Evolutionary conservation across 257 asterid genomes (phyloP).

Genomic region (Paraleonurus japonicus): DNA sequence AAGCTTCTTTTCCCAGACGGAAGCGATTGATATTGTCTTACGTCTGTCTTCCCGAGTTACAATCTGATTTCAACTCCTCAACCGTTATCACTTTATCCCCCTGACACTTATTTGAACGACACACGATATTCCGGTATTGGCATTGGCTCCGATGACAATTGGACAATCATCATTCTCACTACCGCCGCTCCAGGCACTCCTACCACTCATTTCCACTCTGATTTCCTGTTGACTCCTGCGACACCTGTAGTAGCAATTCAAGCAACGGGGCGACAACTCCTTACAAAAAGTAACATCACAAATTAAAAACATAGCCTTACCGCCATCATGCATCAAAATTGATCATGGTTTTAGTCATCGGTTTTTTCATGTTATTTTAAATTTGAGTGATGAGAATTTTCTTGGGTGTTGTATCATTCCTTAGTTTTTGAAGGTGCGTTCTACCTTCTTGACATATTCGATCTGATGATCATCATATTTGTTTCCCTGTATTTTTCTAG

Average conservation of each 20-base stretch:
- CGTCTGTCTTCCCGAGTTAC: constrained; percentile 66
- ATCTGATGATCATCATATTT: not conserved
- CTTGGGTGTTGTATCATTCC: not conserved
- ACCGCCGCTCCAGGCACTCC: not conserved
- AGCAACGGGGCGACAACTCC: not conserved
- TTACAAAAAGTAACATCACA: too few relatives aligned
- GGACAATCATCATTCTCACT: not conserved
- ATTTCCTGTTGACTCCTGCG: too few relatives aligned
- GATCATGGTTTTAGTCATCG: constrained; percentile 24
- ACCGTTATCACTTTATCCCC: constrained; percentile 35
- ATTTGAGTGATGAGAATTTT: constrained; percentile 11
- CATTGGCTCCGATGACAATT: not conserved
- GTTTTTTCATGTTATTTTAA: constrained; percentile 36
- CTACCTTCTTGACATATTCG: not conserved
- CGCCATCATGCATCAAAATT: constrained; percentile 14
- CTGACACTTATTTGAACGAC: constrained; percentile 33
- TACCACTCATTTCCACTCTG: too few relatives aligned
- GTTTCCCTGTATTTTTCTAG: not conserved
- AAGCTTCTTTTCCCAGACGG: too few relatives aligned
- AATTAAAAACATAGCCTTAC: too few relatives aligned
- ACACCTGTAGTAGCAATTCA: not conserved
- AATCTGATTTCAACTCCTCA: constrained; percentile 28
- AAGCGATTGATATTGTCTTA: too few relatives aligned
- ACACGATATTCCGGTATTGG: not conserved
- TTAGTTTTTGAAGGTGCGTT: not conserved